These are phyloP conservation scores for Rhynchospora breviuscula DNA, from an alignment of 176 grass and related monocot genomes.

Conservation along the genomic window DNA sequence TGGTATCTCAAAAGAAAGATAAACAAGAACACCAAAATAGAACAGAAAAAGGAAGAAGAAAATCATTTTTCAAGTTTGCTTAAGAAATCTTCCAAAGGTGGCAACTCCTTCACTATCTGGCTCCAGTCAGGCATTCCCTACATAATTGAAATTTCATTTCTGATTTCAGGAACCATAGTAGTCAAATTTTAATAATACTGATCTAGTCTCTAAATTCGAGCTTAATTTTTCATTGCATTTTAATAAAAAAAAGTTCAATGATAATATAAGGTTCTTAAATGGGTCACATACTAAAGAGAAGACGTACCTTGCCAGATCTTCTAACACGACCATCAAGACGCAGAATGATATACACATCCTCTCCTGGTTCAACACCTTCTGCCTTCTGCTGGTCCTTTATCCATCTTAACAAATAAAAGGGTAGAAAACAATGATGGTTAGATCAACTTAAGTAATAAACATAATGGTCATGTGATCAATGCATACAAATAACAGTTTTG, in stretches of 20 bases:
- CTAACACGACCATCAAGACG: conserved; percentile 80
- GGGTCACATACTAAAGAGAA: not conserved
- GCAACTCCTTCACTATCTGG: conserved; percentile 66
- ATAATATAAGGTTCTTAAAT: not conserved
- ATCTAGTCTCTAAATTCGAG: not conserved
- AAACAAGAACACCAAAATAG: not conserved
- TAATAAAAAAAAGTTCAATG: not conserved
- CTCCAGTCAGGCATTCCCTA: conserved; percentile 95
- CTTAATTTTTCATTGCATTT: not conserved
- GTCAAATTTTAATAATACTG: not conserved
- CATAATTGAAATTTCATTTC: conserved; percentile 10
- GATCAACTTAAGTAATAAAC: not conserved
- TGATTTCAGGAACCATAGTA: not conserved
- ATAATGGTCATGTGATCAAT: conserved; percentile 15
- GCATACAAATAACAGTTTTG: not conserved
- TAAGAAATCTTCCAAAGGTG: conserved; percentile 66
- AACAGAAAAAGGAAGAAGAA: not conserved
- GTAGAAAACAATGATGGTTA: conserved; percentile 9
- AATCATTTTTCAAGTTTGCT: conserved; percentile 89
- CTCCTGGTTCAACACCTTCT: conserved; percentile 69
- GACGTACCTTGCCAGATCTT: conserved; percentile 86
- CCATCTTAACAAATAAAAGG: conserved; percentile 44
- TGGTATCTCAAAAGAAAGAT: not conserved
- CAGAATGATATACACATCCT: conserved; percentile 82
- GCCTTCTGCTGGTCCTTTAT: conserved; percentile 77